Base-by-base conservation (phyloP, 2,329 filamentous ascomycete genomes). In the Verticillium dahliae region DNA sequence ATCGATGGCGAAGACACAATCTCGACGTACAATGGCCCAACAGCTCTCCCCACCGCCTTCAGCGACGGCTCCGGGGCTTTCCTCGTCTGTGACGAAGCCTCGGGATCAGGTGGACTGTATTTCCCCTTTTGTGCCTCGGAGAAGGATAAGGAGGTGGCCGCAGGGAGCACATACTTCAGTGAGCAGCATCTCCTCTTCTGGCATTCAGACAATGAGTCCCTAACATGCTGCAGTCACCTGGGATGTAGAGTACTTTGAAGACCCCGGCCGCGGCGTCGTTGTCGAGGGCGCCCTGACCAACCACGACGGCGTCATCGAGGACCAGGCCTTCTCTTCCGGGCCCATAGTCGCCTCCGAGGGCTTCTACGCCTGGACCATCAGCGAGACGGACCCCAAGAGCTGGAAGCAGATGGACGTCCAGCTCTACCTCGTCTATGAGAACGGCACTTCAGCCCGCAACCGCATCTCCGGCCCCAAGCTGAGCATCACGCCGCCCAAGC, bases 151-250 rank as follows among this genome's bases (percentile, higher is more conserved):
- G 35, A 65, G 45, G 37, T 62, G 6, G 52, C 60, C 14, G 63
- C 60, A 4, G 65, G 62, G 13, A 62, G 62, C 56, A 65, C 62
- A 10, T 65, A 63, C 37, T 65, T 63, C 57, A 58, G 65, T 66
- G 50, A 58, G 65, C 18, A 22, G 4, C 10, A 34, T 38, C 37
- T 15, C 31, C 7, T 37, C 4, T 37, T 35, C 9, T 14, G 9
- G 14, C 14, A n/a, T 10, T 41, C 6, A n/a, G n/a, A 2, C 27
- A 10, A 9, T 11, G 9, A 34, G 9, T 35, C 14, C 15, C 60
- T 66, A 52, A 65, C 58, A 33, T 50, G 10, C 18, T 31, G 13
- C 56, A 66, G 65, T 66, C 56, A 65, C 65, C 10, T 66, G 65
- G 65, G 65, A 66, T 50, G 39, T 59, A 11, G 52, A 41, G n/a